A percentile compares a stretch with the other conserved stretches of the same genome.
phyloP scores from a whole-genome alignment of 1,284 basidiomycete species.

The Ceratobasidium sp. region DNA sequence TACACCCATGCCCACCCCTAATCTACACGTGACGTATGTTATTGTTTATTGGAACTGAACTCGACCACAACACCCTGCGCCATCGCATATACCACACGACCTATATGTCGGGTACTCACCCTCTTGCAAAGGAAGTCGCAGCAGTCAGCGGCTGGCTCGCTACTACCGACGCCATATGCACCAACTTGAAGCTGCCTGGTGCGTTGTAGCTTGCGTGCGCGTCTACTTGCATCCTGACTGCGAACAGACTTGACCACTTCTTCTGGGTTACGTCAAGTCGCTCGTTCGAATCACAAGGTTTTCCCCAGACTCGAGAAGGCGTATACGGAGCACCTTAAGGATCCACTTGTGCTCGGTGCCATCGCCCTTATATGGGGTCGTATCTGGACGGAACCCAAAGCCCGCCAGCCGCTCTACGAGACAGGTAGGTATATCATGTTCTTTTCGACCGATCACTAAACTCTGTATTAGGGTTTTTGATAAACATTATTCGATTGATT shows the following conservation, averaged over 20 bases:
- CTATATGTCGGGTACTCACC: conserved; percentile 12
- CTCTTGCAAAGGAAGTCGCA: conserved; percentile 28
- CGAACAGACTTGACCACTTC: conserved; percentile 18
- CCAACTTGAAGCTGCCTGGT: conserved; percentile 44
- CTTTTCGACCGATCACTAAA: not conserved
- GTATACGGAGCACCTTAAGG: conserved; percentile 38
- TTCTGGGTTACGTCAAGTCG: conserved; percentile 38
- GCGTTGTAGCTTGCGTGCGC: not conserved
- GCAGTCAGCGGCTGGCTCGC: conserved; percentile 31
- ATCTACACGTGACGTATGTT: conserved; percentile 36
- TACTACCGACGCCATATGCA: conserved; percentile 21
- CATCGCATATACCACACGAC: not conserved
- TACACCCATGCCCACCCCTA: not conserved
- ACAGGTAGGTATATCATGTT: conserved; percentile 18
- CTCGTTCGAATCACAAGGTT: conserved; percentile 31
- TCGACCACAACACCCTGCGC: conserved; percentile 22
- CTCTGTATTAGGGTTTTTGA: conserved; percentile 15
- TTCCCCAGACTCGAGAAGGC: conserved; percentile 38
- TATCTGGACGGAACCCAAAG: conserved; percentile 31
- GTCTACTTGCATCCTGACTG: not conserved
- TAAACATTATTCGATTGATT: conserved; percentile 35
- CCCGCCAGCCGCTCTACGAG: conserved; percentile 27
- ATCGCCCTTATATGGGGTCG: conserved; percentile 42
- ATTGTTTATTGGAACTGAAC: conserved; percentile 28
- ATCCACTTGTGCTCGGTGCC: conserved; percentile 35